phyloP scores from a whole-genome alignment of 768 basidiomycete species.

The Mycena floridula region DNA sequence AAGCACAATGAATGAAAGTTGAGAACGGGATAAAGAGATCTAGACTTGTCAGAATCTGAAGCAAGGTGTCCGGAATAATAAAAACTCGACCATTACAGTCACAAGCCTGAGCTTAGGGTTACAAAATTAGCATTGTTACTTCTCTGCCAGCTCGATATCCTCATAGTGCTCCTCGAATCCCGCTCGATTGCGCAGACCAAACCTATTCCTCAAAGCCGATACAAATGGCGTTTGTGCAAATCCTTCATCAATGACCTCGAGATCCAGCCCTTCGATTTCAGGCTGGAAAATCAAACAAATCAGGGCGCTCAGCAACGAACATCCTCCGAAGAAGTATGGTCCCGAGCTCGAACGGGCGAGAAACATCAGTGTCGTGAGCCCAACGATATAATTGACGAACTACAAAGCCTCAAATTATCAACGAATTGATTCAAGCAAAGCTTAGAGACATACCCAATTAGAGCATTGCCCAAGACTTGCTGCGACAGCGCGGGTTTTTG shows the following conservation, averaged over 20 bases:
- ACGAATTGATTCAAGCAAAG: background rate
- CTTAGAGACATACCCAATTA: constrained; percentile 31
- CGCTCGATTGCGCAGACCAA: constrained; percentile 4
- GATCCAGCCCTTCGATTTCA: constrained; percentile 37
- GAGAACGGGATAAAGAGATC: too few relatives aligned
- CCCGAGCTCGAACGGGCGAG: constrained; percentile 36
- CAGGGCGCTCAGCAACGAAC: constrained; percentile 26
- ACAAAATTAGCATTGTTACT: too few relatives aligned
- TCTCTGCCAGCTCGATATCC: background rate
- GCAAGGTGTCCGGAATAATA: too few relatives aligned
- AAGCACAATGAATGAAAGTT: too few relatives aligned
- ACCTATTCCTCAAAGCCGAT: constrained; percentile 8
- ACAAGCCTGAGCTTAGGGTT: too few relatives aligned
- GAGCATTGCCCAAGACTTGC: constrained; percentile 32
- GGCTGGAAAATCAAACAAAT: constrained; percentile 35
- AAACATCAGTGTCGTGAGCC: constrained; percentile 42
- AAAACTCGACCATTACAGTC: too few relatives aligned
- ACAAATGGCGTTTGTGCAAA: constrained; percentile 23
- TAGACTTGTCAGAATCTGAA: too few relatives aligned
- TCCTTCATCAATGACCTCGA: constrained; percentile 35
- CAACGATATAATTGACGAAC: constrained; percentile 36
- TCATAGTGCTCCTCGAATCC: background rate
- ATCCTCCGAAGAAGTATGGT: constrained; percentile 41
- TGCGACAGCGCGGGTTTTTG: constrained; percentile 36
- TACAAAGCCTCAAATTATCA: constrained; percentile 10